Evolutionary conservation across 2,329 filamentous ascomycete genomes (phyloP).

Genomic region (Botrytis pseudocinerea): DNA sequence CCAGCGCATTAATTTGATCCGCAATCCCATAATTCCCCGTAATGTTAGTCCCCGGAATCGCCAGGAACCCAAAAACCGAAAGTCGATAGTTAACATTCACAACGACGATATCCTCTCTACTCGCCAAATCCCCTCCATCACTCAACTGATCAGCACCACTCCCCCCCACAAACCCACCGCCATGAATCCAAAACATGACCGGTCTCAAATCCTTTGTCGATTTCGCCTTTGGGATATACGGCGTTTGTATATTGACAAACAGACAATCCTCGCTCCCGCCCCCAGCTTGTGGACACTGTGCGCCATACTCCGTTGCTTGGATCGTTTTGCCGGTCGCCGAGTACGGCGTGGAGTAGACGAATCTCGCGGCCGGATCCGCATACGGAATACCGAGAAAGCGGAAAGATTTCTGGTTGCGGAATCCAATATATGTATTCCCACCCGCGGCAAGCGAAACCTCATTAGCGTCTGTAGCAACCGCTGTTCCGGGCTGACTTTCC

Average conservation of each 20-base stretch:
- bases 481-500: slow-evolving; percentile 40
- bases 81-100: slow-evolving; percentile 38
- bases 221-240: slow-evolving; percentile 34
- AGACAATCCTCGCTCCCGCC: slow-evolving; percentile 39
- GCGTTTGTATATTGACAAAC: slow-evolving; percentile 45
- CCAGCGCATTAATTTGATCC: slow-evolving; percentile 52
- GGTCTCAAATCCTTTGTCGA: slow-evolving; percentile 39
- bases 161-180: slow-evolving; percentile 41
- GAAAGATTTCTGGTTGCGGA: slow-evolving; percentile 54
- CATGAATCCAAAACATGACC: slow-evolving; percentile 40
- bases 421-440: slow-evolving; percentile 51
- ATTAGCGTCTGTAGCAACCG: slow-evolving; percentile 42
- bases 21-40: slow-evolving; percentile 54
- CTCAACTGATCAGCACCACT: slow-evolving; percentile 32
- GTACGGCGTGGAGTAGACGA: slow-evolving; percentile 47
- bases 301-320: slow-evolving; percentile 47
- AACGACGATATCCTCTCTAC: slow-evolving; percentile 37
- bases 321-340: slow-evolving; percentile 48
- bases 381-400: slow-evolving; percentile 41
- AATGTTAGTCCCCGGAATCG: slow-evolving; percentile 52
- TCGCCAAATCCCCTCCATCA: slow-evolving; percentile 38
- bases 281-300: slow-evolving; percentile 39
- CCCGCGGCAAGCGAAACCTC: slow-evolving; percentile 44
- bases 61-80: slow-evolving; percentile 43
- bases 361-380: slow-evolving; percentile 33